Evolutionary conservation across 305 asterid genomes (phyloP).

Genomic region (Fraxinus greggii): DNA sequence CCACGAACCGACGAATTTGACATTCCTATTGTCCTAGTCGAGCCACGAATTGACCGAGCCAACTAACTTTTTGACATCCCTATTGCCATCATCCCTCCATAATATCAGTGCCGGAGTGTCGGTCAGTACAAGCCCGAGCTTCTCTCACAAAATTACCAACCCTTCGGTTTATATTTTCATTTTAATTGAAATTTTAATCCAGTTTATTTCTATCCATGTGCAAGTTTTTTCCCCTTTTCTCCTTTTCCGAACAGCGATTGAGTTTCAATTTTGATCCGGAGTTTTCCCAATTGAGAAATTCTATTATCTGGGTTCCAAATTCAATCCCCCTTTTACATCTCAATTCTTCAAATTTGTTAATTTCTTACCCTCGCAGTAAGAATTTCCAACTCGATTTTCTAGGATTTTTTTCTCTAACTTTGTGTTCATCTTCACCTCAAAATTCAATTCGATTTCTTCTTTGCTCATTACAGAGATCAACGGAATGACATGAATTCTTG

Average conservation of each 20-base stretch:
- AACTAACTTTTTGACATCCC: no score
- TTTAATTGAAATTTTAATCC: background rate
- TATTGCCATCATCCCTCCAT: no score
- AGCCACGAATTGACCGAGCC: no score
- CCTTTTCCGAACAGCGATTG: background rate
- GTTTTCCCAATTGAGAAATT: background rate
- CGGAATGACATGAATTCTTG: background rate
- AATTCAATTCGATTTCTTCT: background rate
- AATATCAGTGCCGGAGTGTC: no score
- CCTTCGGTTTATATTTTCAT: background rate
- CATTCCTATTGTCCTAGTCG: no score
- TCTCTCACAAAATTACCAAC: no score
- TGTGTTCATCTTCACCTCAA: background rate
- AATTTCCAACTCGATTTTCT: background rate
- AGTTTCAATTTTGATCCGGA: background rate
- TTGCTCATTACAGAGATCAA: background rate
- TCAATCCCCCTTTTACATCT: background rate
- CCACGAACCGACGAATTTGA: no score
- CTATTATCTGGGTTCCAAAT: background rate
- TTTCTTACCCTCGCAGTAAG: background rate
- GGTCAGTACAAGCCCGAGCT: no score
- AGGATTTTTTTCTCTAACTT: background rate
- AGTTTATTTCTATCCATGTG: background rate
- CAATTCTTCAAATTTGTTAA: background rate
- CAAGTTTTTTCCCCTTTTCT: background rate